Conservation (phyloP, 441 rosid species). For the Jatropha multifida region DNA sequence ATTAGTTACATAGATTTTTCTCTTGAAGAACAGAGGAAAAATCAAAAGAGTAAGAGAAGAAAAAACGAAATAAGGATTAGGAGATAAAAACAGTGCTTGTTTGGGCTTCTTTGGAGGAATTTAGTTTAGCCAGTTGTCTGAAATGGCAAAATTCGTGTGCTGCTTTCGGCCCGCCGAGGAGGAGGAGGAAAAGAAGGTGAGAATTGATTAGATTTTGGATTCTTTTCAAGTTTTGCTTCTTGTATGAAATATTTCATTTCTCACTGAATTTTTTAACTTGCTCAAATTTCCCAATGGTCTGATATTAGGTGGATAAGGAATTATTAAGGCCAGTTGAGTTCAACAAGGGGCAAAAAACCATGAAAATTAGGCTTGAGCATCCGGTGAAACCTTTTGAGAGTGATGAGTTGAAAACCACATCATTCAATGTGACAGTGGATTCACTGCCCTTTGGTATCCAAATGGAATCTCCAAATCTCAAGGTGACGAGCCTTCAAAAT, state of each 20-base stretch:
- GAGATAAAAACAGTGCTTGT: not conserved
- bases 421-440: slow-evolving; percentile 31
- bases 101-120: slow-evolving; percentile 17
- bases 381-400: slow-evolving; percentile 55
- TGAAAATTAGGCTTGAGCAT: slow-evolving; percentile 54
- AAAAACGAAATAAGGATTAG: not conserved
- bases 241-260: slow-evolving; percentile 10
- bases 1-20: not conserved
- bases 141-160: slow-evolving; percentile 55
- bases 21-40: not conserved
- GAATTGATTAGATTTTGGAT: slow-evolving; percentile 10
- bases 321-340: slow-evolving; percentile 29
- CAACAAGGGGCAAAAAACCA: slow-evolving; percentile 33
- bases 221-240: not conserved
- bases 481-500: slow-evolving; percentile 36
- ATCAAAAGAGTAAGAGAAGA: slow-evolving; percentile 4
- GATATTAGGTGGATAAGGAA: slow-evolving; percentile 40
- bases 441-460: slow-evolving; percentile 21
- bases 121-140: slow-evolving; percentile 4
- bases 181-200: slow-evolving; percentile 58
- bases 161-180: slow-evolving; percentile 31
- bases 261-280: not conserved
- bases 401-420: slow-evolving; percentile 40
- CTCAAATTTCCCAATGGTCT: slow-evolving; percentile 13
- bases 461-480: slow-evolving; percentile 26